Evolutionary conservation across 176 grass and related monocot genomes (phyloP), one percentile per base, ranked within the genome.

Genomic region (Zoysia pacifica): DNA sequence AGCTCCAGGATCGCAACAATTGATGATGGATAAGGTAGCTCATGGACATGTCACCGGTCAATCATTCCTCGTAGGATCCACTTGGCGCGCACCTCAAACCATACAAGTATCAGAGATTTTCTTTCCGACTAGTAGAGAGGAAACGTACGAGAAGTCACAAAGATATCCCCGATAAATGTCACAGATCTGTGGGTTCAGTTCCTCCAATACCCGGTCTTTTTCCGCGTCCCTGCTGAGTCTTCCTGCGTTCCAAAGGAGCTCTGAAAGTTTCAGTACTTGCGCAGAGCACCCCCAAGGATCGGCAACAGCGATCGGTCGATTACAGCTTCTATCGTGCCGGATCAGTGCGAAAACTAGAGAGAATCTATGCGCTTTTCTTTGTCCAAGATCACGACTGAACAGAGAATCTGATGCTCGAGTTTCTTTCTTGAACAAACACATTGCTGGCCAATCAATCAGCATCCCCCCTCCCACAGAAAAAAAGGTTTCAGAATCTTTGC

Each of bases 1-100:
- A 0, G 2, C 38, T 11, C 69, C 62, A 52, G 44, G 28, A 67
- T 15, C 3, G 54, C 35, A 5, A 4, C 19, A 16, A 16, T 74
- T 43, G 71, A 56, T 50, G 15, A 36, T 35, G 11, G 9, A 1
- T 8, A n/a, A 13, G 15, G 15, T 42, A 45, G 38, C 50, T 28
- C 61, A n/a, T n/a, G 13, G 36, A 37, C 12, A 40, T 65, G 74
- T 14, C 74, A 38, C 35, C 63, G 39, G 9, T 19, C 69, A 11
- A 71, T 70, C 50, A 58, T 72, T 36, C 35, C 43, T 40, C 49
- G 35, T 47, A 12, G 68, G 73, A 65, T 59, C 79, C 67, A 73
- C 61, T 60, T 42, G 60, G 41, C 63, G 11, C 61, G 35, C 75
- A 16, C 45, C 35, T 61, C 43, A 7, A 5, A 62, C 49, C 58